These are phyloP conservation scores for Neurospora sp. DNA, from an alignment of 495 filamentous ascomycete species.

Conservation along the genomic window DNA sequence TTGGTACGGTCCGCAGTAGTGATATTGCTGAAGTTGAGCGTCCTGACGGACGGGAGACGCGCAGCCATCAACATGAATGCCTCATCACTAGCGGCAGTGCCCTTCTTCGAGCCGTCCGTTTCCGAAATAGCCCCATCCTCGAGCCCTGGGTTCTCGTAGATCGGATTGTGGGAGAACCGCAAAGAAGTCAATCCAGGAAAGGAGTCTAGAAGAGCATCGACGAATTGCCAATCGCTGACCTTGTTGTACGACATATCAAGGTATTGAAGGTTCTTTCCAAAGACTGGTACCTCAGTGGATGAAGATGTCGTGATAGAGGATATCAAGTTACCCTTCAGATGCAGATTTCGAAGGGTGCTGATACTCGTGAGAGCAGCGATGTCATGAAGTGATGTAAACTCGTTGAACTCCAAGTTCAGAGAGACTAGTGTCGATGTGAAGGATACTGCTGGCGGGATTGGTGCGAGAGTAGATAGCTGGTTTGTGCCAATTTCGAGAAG, in stretches of 20 bases:
- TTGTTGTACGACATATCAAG: conserved; percentile 75
- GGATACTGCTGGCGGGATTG: conserved; percentile 36
- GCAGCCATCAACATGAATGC: conserved; percentile 80
- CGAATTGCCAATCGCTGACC: conserved; percentile 57
- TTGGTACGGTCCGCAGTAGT: conserved; percentile 63
- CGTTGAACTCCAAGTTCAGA: conserved; percentile 67
- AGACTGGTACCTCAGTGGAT: conserved; percentile 14
- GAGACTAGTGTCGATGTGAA: conserved; percentile 37
- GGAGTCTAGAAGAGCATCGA: conserved; percentile 50
- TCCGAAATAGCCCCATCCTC: conserved; percentile 6
- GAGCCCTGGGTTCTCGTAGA: conserved; percentile 51
- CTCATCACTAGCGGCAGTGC: conserved; percentile 36
- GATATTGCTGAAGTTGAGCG: conserved; percentile 72
- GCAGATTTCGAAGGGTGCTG: conserved; percentile 49
- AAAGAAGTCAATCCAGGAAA: conserved; percentile 67
- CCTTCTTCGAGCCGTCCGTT: conserved; percentile 22
- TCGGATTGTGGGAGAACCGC: conserved; percentile 73
- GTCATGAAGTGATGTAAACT: conserved; percentile 49
- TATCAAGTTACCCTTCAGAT: conserved; percentile 49
- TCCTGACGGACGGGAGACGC: conserved; percentile 55
- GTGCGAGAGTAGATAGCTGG: conserved; percentile 31
- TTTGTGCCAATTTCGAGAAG: conserved; percentile 44
- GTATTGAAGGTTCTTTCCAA: conserved; percentile 40
- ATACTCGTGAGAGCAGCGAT: conserved; percentile 48
- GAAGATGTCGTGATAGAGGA: conserved; percentile 15